A percentile compares a stretch with the other conserved stretches of the same genome.
Evolutionary conservation across 345 rosid genomes (phyloP).

Genomic region (Conringia planisiliqua): DNA sequence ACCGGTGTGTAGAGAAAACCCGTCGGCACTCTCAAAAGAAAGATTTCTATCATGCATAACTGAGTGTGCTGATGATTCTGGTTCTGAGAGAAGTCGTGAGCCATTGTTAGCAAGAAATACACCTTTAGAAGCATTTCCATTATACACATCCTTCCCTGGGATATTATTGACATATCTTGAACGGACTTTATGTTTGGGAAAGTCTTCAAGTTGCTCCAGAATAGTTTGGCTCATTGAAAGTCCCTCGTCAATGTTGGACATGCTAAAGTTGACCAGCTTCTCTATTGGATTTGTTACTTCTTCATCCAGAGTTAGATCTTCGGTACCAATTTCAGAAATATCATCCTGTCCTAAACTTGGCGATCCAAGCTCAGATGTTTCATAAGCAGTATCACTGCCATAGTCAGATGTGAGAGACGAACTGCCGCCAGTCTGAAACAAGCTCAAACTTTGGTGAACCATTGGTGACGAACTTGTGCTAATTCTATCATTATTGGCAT

Average conservation of each 20-base stretch:
- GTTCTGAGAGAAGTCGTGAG: conserved; percentile 57
- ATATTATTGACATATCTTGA: conserved; percentile 48
- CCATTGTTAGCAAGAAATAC: conserved; percentile 49
- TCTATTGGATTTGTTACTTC: conserved; percentile 79
- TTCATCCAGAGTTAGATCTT: conserved; percentile 71
- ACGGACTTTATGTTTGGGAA: conserved; percentile 63
- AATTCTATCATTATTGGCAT: conserved; percentile 44
- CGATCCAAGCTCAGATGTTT: conserved; percentile 86
- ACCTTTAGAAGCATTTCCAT: conserved; percentile 58
- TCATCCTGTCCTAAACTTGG: conserved; percentile 66
- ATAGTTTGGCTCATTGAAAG: conserved; percentile 91
- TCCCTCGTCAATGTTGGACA: conserved; percentile 95
- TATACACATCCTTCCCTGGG: conserved; percentile 41
- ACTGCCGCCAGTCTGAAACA: conserved; percentile 54
- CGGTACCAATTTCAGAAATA: conserved; percentile 64
- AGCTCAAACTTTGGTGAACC: conserved; percentile 46
- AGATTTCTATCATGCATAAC: conserved; percentile 58
- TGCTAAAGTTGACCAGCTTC: conserved; percentile 77
- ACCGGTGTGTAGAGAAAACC: conserved; percentile 61
- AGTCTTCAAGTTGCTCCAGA: conserved; percentile 87
- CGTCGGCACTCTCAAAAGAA: conserved; percentile 75
- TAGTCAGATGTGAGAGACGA: conserved; percentile 82
- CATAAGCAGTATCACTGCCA: conserved; percentile 95
- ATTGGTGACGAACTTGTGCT: conserved; percentile 43
- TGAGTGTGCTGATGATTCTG: conserved; percentile 46